Conservation (phyloP, 2,329 filamentous ascomycete genomes). For the Acephala macrosclerotiorum region DNA sequence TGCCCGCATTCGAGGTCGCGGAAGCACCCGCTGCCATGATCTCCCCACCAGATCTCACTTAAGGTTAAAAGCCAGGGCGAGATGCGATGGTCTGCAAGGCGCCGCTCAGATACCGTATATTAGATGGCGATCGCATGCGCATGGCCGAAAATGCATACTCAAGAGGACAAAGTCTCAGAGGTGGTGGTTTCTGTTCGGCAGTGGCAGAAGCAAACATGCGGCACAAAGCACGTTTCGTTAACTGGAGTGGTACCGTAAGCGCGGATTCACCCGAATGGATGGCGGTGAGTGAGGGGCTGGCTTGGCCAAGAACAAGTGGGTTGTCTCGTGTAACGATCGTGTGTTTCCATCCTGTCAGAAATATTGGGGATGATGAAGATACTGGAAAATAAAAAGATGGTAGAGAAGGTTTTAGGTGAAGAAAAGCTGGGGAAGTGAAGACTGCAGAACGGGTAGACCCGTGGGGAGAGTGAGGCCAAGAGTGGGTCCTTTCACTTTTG, state of each 20-base stretch:
- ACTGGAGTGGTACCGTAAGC: background rate
- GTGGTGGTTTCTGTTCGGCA: background rate
- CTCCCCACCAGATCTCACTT: background rate
- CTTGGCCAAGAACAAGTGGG: background rate
- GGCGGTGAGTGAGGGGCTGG: background rate
- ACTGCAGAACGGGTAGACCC: background rate
- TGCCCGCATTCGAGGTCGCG: conserved; percentile 25
- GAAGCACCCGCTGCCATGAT: background rate
- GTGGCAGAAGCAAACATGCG: conserved; percentile 8
- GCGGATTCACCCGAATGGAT: conserved; percentile 8
- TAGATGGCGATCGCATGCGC: conserved; percentile 6
- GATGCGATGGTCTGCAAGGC: conserved; percentile 1
- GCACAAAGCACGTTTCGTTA: background rate
- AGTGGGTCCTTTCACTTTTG: background rate
- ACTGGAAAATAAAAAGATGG: background rate
- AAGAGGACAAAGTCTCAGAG: background rate
- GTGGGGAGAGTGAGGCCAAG: conserved; percentile 5
- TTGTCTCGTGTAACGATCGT: background rate
- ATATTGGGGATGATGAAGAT: background rate
- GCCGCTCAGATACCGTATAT: background rate
- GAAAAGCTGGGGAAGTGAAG: background rate
- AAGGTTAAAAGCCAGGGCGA: too few species aligned
- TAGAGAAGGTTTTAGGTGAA: background rate
- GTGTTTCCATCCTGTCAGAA: background rate
- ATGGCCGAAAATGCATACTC: conserved; percentile 2